Evolutionary conservation across 495 filamentous ascomycete genomes (phyloP).

Genomic region (Penicillium lividum): DNA sequence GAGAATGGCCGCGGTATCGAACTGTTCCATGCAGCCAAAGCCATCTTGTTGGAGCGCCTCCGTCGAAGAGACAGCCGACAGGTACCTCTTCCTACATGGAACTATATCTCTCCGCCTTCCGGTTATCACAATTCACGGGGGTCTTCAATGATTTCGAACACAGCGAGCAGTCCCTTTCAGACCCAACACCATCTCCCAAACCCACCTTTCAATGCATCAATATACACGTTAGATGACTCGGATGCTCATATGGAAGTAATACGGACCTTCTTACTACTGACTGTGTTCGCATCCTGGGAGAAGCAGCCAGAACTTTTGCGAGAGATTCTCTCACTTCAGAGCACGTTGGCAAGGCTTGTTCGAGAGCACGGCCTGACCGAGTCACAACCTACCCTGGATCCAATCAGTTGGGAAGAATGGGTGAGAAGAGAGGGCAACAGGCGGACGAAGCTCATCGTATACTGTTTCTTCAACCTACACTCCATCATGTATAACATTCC

Average conservation of each 20-base stretch:
- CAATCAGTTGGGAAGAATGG: conserved; percentile 53
- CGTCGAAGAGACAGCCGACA: conserved; percentile 49
- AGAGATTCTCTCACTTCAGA: conserved; percentile 52
- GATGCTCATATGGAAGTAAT: conserved; percentile 55
- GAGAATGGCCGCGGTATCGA: conserved; percentile 67
- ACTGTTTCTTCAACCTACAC: conserved; percentile 57
- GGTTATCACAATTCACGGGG: conserved; percentile 42
- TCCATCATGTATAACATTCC: conserved; percentile 57
- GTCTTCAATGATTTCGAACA: conserved; percentile 42
- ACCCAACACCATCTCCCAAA: conserved; percentile 31
- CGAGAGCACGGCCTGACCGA: conserved; percentile 49
- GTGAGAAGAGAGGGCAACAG: conserved; percentile 48
- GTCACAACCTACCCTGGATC: conserved; percentile 30
- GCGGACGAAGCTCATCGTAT: conserved; percentile 54
- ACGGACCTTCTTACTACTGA: conserved; percentile 49
- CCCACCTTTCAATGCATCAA: conserved; percentile 34
- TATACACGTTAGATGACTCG: conserved; percentile 45
- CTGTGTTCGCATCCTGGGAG: conserved; percentile 56
- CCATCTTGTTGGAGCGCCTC: conserved; percentile 48
- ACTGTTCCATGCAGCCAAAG: conserved; percentile 65
- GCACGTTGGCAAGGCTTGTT: conserved; percentile 51
- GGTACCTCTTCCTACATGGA: conserved; percentile 46
- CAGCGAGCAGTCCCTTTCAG: conserved; percentile 44
- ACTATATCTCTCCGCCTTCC: conserved; percentile 42
- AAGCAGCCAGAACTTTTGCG: conserved; percentile 50